phyloP scores from a whole-genome alignment of 2,329 filamentous ascomycete genomes.

The Arthrocladium fulminans region DNA sequence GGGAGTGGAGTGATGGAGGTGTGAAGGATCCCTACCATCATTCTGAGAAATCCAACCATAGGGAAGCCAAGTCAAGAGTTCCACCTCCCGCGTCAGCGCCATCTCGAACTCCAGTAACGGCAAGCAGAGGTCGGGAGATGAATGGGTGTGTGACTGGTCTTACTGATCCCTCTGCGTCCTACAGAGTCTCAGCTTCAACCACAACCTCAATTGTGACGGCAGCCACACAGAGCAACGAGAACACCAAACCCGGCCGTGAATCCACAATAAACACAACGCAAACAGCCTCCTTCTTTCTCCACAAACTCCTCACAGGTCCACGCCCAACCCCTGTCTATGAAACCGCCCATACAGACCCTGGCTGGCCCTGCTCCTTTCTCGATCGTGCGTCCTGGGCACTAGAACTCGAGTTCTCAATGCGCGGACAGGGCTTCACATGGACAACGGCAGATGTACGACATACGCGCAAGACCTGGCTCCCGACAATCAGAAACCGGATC shows the following conservation, averaged over 20 bases:
- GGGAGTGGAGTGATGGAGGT: slow-evolving; percentile 16
- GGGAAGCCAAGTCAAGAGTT: background rate
- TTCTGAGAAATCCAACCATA: background rate
- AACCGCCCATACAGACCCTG: slow-evolving; percentile 31
- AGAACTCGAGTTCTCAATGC: slow-evolving; percentile 37
- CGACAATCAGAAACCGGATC: slow-evolving; percentile 31
- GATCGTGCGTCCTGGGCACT: slow-evolving; percentile 38
- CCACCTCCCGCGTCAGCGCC: background rate
- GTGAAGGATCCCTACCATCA: slow-evolving; percentile 15
- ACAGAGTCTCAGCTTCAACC: no score
- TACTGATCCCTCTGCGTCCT: background rate
- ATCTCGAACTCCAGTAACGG: background rate
- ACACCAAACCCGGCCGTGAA: background rate
- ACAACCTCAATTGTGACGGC: no score
- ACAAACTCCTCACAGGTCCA: slow-evolving; percentile 21
- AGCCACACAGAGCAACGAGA: no score
- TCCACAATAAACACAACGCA: slow-evolving; percentile 5
- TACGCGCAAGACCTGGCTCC: slow-evolving; percentile 37
- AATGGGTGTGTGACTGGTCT: background rate
- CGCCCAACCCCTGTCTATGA: slow-evolving; percentile 28
- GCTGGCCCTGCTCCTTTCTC: slow-evolving; percentile 31
- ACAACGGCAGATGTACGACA: slow-evolving; percentile 38
- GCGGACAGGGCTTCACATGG: slow-evolving; percentile 39
- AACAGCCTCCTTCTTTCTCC: slow-evolving; percentile 10
- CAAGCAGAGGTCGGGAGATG: background rate